Base-by-base conservation (phyloP, 345 rosid species). In the Melastoma malabathricum region DNA sequence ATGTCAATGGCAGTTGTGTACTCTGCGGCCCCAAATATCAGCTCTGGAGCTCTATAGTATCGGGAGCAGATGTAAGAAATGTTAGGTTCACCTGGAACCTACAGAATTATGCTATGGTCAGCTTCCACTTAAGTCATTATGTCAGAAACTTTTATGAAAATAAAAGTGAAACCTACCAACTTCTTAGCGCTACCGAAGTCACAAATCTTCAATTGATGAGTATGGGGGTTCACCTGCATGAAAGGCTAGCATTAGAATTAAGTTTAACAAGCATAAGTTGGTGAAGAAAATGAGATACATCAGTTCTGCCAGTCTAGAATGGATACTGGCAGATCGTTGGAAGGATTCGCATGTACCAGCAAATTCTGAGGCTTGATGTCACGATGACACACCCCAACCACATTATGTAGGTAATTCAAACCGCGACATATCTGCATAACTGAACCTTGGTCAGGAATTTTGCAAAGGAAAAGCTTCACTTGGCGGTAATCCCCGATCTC, bases 161-260 rank as follows among this genome's bases (percentile, higher is more conserved):
- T 20, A 47, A 43, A 47, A 19, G 29, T 4, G 23, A 43, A 67
- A 67, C 78, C 54, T 84, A 92, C 99, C 97, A 92, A 72, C 80
- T 74, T 92, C 86, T 92, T 92, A 59, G 99, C 99, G 59, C 97
- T 92, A 23, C 99, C 99, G 56, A 88, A 92, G 70, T 92, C 99
- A 25, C 99, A 92, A 20, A 92, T 85, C 70, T 88, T 92, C 65
- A 92, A 61, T 69, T 85, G 89, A 63, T 85, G 94, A 14, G 83
- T 79, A 43, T 75, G 84, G 59, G 97, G 84, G 71, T 88, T 88
- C 57, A 88, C 98, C 98, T 87, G 74, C 67, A 34, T 34, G 12
- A 34, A 12, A 0, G 12, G 41, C 41, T 34, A 34, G 12, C 12
- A 12, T 34, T 34, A 34, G 41, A 34, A 34, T 34, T 34, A 12